These are phyloP conservation scores for Eucalyptus tenuipes DNA, from an alignment of 345 rosid species.

Conservation along the genomic window DNA sequence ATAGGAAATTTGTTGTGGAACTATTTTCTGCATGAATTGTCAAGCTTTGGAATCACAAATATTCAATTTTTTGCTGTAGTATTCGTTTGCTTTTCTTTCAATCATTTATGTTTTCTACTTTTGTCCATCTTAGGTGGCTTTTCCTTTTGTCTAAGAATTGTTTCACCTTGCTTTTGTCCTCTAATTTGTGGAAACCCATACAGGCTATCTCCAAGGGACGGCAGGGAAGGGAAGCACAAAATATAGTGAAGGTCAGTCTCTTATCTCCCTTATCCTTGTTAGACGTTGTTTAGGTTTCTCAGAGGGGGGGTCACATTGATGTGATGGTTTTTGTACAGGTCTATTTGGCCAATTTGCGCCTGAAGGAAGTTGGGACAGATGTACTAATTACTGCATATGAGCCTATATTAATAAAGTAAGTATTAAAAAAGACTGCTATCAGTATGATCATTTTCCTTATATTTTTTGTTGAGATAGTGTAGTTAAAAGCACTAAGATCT, in stretches of 20 bases:
- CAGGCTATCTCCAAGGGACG: slow-evolving; percentile 78
- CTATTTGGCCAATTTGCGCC: slow-evolving; percentile 69
- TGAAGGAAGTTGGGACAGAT: slow-evolving; percentile 72
- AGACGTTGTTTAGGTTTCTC: not conserved
- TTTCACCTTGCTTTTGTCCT: not conserved
- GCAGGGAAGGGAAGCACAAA: slow-evolving; percentile 93
- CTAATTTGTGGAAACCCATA: not conserved
- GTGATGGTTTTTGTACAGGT: slow-evolving; percentile 22
- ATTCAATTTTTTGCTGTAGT: not conserved
- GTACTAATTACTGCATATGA: slow-evolving; percentile 61
- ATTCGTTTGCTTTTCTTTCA: not conserved
- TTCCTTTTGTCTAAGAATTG: not conserved
- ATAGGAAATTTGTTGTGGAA: not conserved
- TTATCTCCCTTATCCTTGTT: not conserved
- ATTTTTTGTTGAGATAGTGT: not conserved
- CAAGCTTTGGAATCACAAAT: not conserved
- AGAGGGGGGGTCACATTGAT: not conserved
- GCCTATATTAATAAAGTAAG: slow-evolving; percentile 61
- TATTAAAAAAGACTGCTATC: not conserved
- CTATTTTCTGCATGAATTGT: not conserved
- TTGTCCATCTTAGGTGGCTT: not conserved
- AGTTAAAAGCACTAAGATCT: not conserved
- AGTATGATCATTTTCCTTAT: not conserved
- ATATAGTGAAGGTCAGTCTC: slow-evolving; percentile 41
- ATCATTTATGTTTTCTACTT: not conserved